phyloP scores from a whole-genome alignment of 1,284 basidiomycete species.

The Cutaneotrichosporon sp. region DNA sequence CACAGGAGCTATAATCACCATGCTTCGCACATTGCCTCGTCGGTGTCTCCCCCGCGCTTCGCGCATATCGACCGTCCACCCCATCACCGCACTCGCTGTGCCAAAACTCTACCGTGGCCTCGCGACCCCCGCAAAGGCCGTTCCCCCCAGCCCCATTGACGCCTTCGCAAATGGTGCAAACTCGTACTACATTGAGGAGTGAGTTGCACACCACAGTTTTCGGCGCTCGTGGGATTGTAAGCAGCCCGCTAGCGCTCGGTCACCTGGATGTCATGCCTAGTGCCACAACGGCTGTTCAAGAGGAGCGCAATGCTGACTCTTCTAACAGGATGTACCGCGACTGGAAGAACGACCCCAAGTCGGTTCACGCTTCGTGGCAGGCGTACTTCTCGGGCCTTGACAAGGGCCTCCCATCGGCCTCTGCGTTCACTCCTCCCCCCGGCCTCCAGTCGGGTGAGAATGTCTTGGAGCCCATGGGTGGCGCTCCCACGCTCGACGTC shows the following conservation, averaged over 20 bases:
- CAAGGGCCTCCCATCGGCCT: slow-evolving; percentile 75
- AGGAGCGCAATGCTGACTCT: neutral
- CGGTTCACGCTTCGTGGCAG: slow-evolving; percentile 93
- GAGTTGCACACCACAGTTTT: slow-evolving; percentile 26
- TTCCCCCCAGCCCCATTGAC: slow-evolving; percentile 53
- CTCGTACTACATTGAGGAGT: slow-evolving; percentile 90
- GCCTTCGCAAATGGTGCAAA: slow-evolving; percentile 87
- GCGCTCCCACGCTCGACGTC: slow-evolving; percentile 76
- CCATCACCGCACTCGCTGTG: slow-evolving; percentile 16
- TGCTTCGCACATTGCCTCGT: slow-evolving; percentile 38
- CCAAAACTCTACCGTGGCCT: slow-evolving; percentile 29
- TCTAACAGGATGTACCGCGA: slow-evolving; percentile 72
- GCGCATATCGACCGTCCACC: slow-evolving; percentile 15
- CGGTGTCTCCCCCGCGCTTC: slow-evolving; percentile 24
- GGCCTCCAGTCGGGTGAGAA: slow-evolving; percentile 58
- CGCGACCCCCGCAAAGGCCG: slow-evolving; percentile 40
- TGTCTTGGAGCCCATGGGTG: slow-evolving; percentile 66
- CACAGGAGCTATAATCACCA: slow-evolving; percentile 17
- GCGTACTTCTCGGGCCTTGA: slow-evolving; percentile 93
- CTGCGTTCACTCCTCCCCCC: slow-evolving; percentile 85
- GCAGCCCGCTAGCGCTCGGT: neutral
- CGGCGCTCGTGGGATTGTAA: no score
- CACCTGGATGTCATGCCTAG: neutral
- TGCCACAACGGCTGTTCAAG: neutral
- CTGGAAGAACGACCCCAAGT: slow-evolving; percentile 85